phyloP scores from a whole-genome alignment of 139 green algal species.

The Picochlorum sp. region DNA sequence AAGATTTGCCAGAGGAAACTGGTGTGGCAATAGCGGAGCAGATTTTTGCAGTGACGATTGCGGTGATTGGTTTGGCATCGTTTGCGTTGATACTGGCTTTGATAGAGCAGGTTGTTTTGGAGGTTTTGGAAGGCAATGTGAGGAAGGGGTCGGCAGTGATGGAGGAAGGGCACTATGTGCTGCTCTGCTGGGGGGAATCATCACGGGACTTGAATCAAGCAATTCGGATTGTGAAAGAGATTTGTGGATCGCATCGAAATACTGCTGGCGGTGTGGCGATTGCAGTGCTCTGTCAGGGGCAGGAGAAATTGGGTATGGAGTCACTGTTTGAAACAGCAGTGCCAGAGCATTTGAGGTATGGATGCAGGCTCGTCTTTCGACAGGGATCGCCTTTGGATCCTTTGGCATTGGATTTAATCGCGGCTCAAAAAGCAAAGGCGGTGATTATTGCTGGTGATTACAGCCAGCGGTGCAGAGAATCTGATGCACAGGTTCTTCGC shows the following conservation, averaged over 20 bases:
- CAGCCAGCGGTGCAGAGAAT: not conserved
- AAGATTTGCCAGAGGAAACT: constrained; percentile 8
- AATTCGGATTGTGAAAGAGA: constrained; percentile 31
- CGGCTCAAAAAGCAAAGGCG: not conserved
- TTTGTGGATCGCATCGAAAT: constrained; percentile 25
- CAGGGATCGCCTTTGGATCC: constrained; percentile 38
- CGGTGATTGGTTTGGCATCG: constrained; percentile 31
- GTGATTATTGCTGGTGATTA: constrained; percentile 20
- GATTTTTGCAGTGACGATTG: constrained; percentile 7
- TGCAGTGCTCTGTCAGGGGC: constrained; percentile 33
- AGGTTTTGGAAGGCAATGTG: constrained; percentile 34
- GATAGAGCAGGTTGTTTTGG: constrained; percentile 26
- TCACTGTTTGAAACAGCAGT: constrained; percentile 23
- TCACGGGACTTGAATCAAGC: constrained; percentile 32
- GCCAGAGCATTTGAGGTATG: constrained; percentile 13
- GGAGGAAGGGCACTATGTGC: constrained; percentile 26
- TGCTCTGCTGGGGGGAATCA: constrained; percentile 26
- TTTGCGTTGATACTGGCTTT: constrained; percentile 64
- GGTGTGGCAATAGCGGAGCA: not conserved
- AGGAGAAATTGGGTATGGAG: constrained; percentile 53
- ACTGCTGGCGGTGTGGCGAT: constrained; percentile 13
- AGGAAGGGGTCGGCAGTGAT: constrained; percentile 27
- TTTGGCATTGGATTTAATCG: constrained; percentile 5
- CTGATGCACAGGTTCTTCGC: constrained; percentile 9
- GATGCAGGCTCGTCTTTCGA: constrained; percentile 43